Percentiles rank a stretch among this genome's conserved stretches.
phyloP scores from a whole-genome alignment of 441 rosid genomes.

The Pelargonium myrrhifolium region DNA sequence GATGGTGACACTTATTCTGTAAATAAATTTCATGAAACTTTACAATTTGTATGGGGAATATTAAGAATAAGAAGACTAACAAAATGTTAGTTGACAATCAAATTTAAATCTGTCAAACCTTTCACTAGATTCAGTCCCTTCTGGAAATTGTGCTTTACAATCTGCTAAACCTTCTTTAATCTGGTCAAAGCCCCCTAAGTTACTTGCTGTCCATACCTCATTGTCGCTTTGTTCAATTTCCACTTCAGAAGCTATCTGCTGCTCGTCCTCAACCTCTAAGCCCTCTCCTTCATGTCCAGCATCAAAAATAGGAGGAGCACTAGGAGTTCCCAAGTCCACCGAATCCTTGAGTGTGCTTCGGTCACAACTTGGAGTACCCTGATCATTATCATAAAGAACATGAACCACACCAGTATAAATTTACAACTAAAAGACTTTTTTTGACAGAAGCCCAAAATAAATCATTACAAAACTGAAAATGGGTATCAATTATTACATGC shows the following conservation, averaged over 20 bases:
- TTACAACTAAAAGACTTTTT: neutral
- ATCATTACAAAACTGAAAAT: neutral
- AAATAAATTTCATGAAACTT: conserved; percentile 21
- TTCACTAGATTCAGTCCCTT: conserved; percentile 31
- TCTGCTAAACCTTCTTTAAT: conserved; percentile 23
- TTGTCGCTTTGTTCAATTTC: conserved; percentile 30
- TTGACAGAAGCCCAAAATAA: neutral
- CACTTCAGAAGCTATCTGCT: neutral
- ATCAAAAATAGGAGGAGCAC: conserved; percentile 82
- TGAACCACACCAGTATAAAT: conserved; percentile 7
- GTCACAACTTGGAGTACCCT: conserved; percentile 36
- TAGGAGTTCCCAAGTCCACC: conserved; percentile 72
- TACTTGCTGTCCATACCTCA: conserved; percentile 25
- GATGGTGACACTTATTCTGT: conserved; percentile 30
- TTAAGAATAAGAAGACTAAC: neutral
- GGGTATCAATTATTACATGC: conserved; percentile 18
- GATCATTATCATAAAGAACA: conserved; percentile 16
- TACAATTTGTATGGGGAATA: neutral
- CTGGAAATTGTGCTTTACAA: conserved; percentile 25
- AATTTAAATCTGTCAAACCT: conserved; percentile 32
- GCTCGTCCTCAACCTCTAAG: conserved; percentile 31
- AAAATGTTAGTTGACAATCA: neutral
- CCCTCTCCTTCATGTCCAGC: conserved; percentile 37
- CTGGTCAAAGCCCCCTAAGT: conserved; percentile 26
- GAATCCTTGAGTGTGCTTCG: conserved; percentile 24